phyloP scores from a whole-genome alignment of 352 stramenopile genomes.

The Globisporangium emineosum region DNA sequence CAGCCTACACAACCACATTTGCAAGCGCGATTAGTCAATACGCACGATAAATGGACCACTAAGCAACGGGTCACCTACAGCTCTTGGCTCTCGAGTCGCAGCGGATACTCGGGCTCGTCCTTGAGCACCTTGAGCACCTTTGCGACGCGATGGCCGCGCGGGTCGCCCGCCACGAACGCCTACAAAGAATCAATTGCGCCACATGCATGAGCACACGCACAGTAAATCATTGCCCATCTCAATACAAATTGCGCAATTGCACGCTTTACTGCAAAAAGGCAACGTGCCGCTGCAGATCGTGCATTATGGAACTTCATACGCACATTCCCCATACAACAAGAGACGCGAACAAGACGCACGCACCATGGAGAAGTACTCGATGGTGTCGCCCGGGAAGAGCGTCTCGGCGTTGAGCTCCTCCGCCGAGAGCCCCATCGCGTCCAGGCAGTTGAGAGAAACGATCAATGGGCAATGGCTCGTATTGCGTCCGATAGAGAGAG shows the following conservation, averaged over 20 bases:
- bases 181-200: slow-evolving; percentile 15
- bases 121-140: slow-evolving; percentile 55
- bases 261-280: neutral
- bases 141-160: slow-evolving; percentile 53
- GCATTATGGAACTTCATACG: too few relatives aligned
- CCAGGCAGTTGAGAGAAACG: neutral
- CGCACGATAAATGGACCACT: neutral
- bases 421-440: slow-evolving; percentile 43
- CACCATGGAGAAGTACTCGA: slow-evolving; percentile 81
- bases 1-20: slow-evolving; percentile 27
- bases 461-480: neutral
- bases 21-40: neutral
- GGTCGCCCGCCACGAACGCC: slow-evolving; percentile 69
- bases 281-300: neutral
- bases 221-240: neutral
- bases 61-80: slow-evolving; percentile 32
- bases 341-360: neutral
- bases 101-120: slow-evolving; percentile 47
- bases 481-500: neutral
- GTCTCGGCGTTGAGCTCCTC: slow-evolving; percentile 54
- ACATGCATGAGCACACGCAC: neutral
- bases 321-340: too few relatives aligned
- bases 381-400: slow-evolving; percentile 66
- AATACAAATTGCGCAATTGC: slow-evolving; percentile 2
- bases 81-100: slow-evolving; percentile 67